phyloP scores from a whole-genome alignment of 495 filamentous ascomycete genomes.

The Venustampulla echinocandica region DNA sequence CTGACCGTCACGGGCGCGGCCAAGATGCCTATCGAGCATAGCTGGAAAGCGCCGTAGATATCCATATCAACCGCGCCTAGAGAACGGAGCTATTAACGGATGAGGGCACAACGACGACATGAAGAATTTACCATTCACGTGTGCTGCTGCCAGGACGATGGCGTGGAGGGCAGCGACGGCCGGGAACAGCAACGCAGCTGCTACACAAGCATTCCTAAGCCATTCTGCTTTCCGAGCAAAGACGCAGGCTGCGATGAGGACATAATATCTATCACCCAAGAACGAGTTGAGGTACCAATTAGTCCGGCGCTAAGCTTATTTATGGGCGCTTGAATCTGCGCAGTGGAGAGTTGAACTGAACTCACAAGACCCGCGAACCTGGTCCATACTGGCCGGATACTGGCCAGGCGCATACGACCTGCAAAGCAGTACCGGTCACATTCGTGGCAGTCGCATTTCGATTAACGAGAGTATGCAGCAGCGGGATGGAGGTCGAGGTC shows the following conservation, averaged over 20 bases:
- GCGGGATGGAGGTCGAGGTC: conserved; percentile 21
- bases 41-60: conserved; percentile 53
- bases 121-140: conserved; percentile 38
- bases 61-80: conserved; percentile 55
- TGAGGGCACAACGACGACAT: not conserved
- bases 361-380: conserved; percentile 47
- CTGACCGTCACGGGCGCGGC: conserved; percentile 48
- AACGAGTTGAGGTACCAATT: not conserved
- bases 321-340: no score
- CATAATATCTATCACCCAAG: conserved; percentile 42
- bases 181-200: conserved; percentile 52
- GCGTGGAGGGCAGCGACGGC: conserved; percentile 52
- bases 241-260: conserved; percentile 48
- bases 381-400: conserved; percentile 53
- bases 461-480: conserved; percentile 26
- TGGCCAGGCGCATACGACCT: conserved; percentile 53
- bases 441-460: conserved; percentile 20
- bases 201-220: conserved; percentile 49
- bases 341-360: no score
- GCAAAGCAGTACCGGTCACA: conserved; percentile 26
- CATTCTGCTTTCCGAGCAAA: conserved; percentile 47
- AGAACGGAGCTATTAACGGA: conserved; percentile 9
- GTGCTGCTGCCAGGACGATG: conserved; percentile 45
- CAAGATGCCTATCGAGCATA: conserved; percentile 52
- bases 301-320: no score